phyloP scores from a whole-genome alignment of 495 filamentous ascomycete genomes.

The Aspergillus indologenus region DNA sequence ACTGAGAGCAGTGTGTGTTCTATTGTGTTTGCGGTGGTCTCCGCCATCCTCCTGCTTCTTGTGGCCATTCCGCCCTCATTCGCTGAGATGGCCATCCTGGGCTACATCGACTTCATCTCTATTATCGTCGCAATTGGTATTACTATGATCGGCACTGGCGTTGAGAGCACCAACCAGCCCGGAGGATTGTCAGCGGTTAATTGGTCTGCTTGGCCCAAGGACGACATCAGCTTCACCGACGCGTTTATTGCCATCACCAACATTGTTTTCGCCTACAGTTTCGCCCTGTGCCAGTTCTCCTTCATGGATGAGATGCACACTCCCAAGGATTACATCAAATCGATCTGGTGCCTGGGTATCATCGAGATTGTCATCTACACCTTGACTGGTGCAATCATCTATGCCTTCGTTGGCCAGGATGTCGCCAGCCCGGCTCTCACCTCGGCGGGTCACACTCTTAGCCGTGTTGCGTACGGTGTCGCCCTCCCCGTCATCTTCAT shows the following conservation, averaged over 20 bases:
- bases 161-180: slow-evolving; percentile 34
- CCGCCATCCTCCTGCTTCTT: slow-evolving; percentile 56
- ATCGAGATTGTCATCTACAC: slow-evolving; percentile 66
- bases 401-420: slow-evolving; percentile 61
- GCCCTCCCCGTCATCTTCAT: slow-evolving; percentile 71
- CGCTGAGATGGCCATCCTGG: slow-evolving; percentile 53
- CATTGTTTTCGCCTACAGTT: slow-evolving; percentile 65
- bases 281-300: slow-evolving; percentile 64
- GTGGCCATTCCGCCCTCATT: slow-evolving; percentile 57
- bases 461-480: slow-evolving; percentile 68
- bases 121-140: slow-evolving; percentile 63
- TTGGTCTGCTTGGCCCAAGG: slow-evolving; percentile 40
- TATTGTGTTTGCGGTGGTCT: slow-evolving; percentile 59
- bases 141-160: slow-evolving; percentile 61
- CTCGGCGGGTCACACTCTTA: slow-evolving; percentile 54
- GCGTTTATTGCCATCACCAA: slow-evolving; percentile 63
- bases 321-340: slow-evolving; percentile 59
- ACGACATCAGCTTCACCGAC: slow-evolving; percentile 31
- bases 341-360: slow-evolving; percentile 55
- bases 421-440: slow-evolving; percentile 66
- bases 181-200: slow-evolving; percentile 31
- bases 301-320: slow-evolving; percentile 76
- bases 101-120: slow-evolving; percentile 60
- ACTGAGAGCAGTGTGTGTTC: slow-evolving; percentile 60
- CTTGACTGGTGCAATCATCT: slow-evolving; percentile 62